A percentile compares a stretch with the other conserved stretches of the same genome.
Conservation (phyloP, 305 asterid genomes). For the Fraxinus greggii region DNA sequence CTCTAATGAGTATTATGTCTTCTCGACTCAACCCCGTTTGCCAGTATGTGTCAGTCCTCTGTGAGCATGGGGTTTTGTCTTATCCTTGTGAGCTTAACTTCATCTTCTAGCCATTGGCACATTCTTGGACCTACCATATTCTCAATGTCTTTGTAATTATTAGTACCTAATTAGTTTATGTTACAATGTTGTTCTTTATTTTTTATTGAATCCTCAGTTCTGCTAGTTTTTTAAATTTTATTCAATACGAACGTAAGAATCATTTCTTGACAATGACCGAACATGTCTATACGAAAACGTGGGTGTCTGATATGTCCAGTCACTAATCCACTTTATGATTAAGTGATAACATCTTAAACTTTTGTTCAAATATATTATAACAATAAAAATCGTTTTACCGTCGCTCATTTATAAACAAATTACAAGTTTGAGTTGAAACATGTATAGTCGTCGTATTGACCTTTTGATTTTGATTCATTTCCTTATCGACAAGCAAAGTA, state of each 20-base stretch:
- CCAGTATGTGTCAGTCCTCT: not conserved
- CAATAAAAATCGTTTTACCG: not conserved
- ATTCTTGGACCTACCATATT: not conserved
- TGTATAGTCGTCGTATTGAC: not conserved
- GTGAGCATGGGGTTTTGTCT: not conserved
- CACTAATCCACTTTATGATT: too few relatives aligned
- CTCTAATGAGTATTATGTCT: not conserved
- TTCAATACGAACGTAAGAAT: not conserved
- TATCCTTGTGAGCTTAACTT: not conserved
- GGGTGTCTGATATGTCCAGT: not conserved
- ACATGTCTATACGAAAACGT: not conserved
- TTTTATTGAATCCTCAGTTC: not conserved
- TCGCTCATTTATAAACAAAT: not conserved
- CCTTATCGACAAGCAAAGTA: not conserved
- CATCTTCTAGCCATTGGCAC: not conserved
- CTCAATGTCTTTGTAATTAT: not conserved
- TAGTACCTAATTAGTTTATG: not conserved
- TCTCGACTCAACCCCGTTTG: not conserved
- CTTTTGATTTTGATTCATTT: not conserved
- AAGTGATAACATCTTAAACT: not conserved
- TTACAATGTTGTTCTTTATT: not conserved
- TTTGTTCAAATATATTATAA: not conserved
- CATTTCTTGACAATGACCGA: not conserved
- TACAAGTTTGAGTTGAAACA: not conserved
- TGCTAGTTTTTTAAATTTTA: not conserved